Percentiles rank a stretch among this genome's conserved stretches.
Evolutionary conservation across 2,329 filamentous ascomycete species (phyloP).

Genomic region (Curvularia hawaiiensis): DNA sequence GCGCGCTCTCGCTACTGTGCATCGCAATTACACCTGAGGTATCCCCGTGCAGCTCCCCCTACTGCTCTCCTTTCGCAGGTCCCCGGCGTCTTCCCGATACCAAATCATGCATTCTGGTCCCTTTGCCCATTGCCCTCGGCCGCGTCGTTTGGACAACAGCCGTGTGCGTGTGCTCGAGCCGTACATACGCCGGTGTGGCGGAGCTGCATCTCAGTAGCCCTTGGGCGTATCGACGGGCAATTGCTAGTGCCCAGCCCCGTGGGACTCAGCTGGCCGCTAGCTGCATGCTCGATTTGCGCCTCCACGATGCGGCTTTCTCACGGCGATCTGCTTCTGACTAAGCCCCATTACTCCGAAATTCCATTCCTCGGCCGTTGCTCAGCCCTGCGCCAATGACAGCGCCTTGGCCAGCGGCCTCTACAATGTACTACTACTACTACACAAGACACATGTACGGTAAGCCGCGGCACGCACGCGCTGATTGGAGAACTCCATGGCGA

Average conservation of each 20-base stretch:
- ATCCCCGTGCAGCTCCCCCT: neutral
- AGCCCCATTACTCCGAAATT: neutral
- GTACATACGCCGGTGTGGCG: neutral
- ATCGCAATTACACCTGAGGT: neutral
- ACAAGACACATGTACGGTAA: neutral
- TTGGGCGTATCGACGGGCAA: neutral
- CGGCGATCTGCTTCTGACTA: neutral
- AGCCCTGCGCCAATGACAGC: neutral
- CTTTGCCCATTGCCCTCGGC: neutral
- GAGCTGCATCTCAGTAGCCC: neutral
- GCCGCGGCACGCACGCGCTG: neutral
- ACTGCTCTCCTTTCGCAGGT: neutral
- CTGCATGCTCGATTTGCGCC: neutral
- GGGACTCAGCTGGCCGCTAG: neutral
- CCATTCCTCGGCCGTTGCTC: neutral
- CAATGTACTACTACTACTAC: neutral
- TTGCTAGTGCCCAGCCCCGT: neutral
- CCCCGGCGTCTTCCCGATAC: no score
- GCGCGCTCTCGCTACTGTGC: neutral
- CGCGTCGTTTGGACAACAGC: neutral
- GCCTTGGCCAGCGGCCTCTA: no score
- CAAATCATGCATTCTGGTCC: neutral
- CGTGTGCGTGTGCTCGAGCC: no score
- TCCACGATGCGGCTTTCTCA: neutral
- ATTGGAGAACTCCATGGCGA: neutral